Evolutionary conservation across 768 basidiomycete species (phyloP), one percentile per base, ranked within the genome.

Genomic region (Trametes cinnabarina): DNA sequence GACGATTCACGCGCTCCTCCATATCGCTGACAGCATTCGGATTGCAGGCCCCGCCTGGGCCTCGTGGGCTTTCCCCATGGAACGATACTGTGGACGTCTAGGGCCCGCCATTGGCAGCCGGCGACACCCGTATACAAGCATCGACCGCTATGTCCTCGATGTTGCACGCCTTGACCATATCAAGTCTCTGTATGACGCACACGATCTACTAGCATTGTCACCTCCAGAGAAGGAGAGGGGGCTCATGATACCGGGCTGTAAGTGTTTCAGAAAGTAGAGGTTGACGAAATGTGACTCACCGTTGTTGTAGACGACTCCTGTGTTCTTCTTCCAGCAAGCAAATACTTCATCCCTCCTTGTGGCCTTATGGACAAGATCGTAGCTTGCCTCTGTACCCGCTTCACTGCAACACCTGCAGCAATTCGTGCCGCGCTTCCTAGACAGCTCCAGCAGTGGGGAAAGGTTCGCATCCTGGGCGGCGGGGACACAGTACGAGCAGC

Each of bases 1-100:
- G 0, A 72, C 73, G 0, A 62, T 75, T 9, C 74, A 75, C 51
- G 71, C 65, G 0, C 58, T 72, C 0, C 63, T 73, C 2, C 71
- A 73, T 35, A 63, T 72, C 41, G 68, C 65, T 0, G 66, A 71
- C 51, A 64, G 65, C 48, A 72, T 72, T 34, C 39, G 47, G 8
- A 19, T n/a, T 4, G 30, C 42, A 3, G 69, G 66, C 0, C 69
- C 67, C 7, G 62, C 64, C 11, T 69, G 71, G 66, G 30, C 56
- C 11, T 55, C 51, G 8, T 72, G 71, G 71, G 68, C 70, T 30
- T 72, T 71, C 47, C 64, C 66, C 3, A 72, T 71, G 64, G 70
- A 72, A 53, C 66, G 65, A 0, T 68, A 60, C 39, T 71, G 71
- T 49, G 67, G 67, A 1, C 10, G 22, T 6, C 42, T 71, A 1